Percentiles rank a stretch among this genome's conserved stretches.
Conservation (phyloP, 2,329 filamentous ascomycete species). For the Blastomyces gilchristii region DNA sequence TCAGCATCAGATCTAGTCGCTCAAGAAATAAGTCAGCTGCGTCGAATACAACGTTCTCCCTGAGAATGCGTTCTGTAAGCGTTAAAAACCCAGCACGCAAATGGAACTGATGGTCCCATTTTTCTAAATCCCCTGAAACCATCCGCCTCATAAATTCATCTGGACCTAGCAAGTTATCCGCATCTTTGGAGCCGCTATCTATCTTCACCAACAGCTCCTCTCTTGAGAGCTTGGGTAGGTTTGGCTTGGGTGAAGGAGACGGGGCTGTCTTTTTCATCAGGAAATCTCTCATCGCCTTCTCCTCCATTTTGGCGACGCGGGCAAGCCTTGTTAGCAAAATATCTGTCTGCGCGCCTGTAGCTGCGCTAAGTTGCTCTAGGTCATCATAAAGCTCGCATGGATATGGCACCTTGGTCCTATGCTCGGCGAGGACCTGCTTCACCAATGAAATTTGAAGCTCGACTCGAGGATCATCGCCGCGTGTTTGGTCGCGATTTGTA, state of each 20-base stretch:
- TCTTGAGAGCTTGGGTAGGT: background rate
- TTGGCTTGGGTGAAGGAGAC: background rate
- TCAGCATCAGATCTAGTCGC: constrained; percentile 5
- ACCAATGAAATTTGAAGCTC: background rate
- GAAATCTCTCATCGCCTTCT: background rate
- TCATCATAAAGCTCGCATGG: constrained; percentile 11
- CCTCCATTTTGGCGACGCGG: background rate
- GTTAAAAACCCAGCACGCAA: constrained; percentile 7
- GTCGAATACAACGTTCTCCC: constrained; percentile 6
- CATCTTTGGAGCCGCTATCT: background rate
- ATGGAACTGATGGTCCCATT: constrained; percentile 4
- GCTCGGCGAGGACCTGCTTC: background rate
- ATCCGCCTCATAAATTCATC: constrained; percentile 2
- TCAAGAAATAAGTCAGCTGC: constrained; percentile 2
- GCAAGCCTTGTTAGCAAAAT: constrained; percentile 4
- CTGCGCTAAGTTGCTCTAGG: constrained; percentile 6
- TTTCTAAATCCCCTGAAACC: background rate
- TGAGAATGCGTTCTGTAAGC: background rate
- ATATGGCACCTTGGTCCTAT: background rate
- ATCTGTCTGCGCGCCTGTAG: constrained; percentile 8
- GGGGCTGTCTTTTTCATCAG: background rate
- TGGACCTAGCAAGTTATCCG: background rate
- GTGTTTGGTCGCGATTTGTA: constrained; percentile 4
- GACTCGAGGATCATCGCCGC: background rate
- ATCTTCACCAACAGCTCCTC: background rate